A percentile compares a stretch with the other conserved stretches of the same genome.
Evolutionary conservation across 495 filamentous ascomycete genomes (phyloP).

Genomic region (Hypoxylon subgilvum): DNA sequence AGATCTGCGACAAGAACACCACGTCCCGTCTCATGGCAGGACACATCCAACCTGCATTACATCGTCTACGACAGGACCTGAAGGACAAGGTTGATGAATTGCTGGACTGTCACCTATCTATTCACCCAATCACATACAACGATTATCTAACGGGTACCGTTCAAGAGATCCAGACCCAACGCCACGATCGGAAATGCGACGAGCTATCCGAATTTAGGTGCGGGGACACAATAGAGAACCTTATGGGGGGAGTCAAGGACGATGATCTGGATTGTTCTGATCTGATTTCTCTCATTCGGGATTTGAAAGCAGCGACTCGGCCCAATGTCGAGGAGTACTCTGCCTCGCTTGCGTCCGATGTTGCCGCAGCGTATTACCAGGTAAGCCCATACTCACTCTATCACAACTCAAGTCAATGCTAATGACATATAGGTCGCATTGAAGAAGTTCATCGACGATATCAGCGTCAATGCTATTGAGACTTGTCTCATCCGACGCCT

Average conservation of each 20-base stretch:
- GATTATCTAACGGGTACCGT: conserved; percentile 57
- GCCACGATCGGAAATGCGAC: conserved; percentile 41
- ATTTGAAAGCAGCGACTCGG: conserved; percentile 3
- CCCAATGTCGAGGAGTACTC: conserved; percentile 30
- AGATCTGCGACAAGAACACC: conserved; percentile 47
- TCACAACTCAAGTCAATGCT: too few relatives aligned
- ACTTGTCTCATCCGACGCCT: conserved; percentile 27
- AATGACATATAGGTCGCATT: conserved; percentile 54
- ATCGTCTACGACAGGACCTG: conserved; percentile 33
- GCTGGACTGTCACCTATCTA: conserved; percentile 35
- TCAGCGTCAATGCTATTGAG: conserved; percentile 60
- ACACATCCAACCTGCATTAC: conserved; percentile 48
- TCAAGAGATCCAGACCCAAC: conserved; percentile 45
- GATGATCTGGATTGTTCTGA: too few relatives aligned
- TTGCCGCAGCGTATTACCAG: conserved; percentile 52
- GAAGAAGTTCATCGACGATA: conserved; percentile 62
- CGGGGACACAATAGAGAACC: conserved; percentile 16
- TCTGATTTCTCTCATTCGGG: not conserved
- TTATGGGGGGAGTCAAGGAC: too few relatives aligned
- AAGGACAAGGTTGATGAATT: conserved; percentile 37
- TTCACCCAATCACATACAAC: conserved; percentile 60
- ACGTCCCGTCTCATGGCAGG: conserved; percentile 46
- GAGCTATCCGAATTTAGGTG: conserved; percentile 1
- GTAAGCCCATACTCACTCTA: conserved; percentile 13
- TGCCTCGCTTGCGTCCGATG: conserved; percentile 32